These are phyloP conservation scores for Salix brachista DNA, from an alignment of 345 rosid genomes.

Conservation along the genomic window DNA sequence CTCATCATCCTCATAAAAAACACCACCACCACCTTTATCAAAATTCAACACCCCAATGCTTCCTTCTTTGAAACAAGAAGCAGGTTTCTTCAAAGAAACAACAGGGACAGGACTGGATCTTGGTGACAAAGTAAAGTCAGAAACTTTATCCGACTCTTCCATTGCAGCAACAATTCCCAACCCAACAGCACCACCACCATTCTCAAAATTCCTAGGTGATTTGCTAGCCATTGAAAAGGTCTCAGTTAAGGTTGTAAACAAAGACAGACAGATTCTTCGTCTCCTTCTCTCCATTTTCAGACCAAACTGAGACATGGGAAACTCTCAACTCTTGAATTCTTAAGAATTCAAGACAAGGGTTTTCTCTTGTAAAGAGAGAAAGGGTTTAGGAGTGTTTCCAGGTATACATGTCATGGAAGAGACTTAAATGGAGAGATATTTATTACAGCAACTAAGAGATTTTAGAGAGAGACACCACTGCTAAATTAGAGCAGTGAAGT, in stretches of 20 bases:
- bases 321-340: neutral
- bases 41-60: neutral
- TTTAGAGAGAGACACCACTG: neutral
- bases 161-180: neutral
- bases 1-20: neutral
- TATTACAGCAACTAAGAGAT: neutral
- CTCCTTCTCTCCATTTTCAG: neutral
- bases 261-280: neutral
- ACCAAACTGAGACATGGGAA: neutral
- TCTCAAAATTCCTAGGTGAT: neutral
- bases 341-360: neutral
- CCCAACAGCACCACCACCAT: neutral
- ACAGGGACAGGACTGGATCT: neutral
- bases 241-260: neutral
- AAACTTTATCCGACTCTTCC: neutral
- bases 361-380: neutral
- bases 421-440: neutral
- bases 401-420: neutral
- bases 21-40: neutral
- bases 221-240: neutral
- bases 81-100: conserved; percentile 1
- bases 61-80: neutral
- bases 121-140: neutral
- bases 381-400: neutral
- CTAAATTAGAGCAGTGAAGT: neutral